These are phyloP conservation scores for Cercis canadensis DNA, from an alignment of 306 rosid genomes.

Conservation along the genomic window DNA sequence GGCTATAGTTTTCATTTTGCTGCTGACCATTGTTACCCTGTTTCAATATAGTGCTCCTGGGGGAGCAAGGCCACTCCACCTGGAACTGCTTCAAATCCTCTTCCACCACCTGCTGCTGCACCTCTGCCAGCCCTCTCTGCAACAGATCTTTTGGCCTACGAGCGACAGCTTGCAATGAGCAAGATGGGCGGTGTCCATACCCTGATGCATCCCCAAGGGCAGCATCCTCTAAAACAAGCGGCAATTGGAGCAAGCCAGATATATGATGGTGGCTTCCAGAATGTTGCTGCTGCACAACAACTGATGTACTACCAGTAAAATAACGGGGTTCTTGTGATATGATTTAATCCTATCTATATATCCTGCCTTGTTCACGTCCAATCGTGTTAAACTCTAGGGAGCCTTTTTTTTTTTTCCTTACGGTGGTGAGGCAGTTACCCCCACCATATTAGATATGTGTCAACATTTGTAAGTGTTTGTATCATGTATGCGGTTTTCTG, in stretches of 20 bases:
- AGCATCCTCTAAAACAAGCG: slow-evolving; percentile 86
- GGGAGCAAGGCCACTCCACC: slow-evolving; percentile 99
- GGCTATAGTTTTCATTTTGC: neutral
- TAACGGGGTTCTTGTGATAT: slow-evolving; percentile 37
- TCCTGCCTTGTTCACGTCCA: slow-evolving; percentile 48
- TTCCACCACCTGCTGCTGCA: slow-evolving; percentile 85
- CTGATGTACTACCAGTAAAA: slow-evolving; percentile 93
- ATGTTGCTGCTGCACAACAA: slow-evolving; percentile 91
- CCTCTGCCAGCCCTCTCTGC: slow-evolving; percentile 78
- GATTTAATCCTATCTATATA: slow-evolving; percentile 39
- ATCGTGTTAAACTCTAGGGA: slow-evolving; percentile 55
- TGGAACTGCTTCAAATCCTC: slow-evolving; percentile 93
- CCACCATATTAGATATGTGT: slow-evolving; percentile 36
- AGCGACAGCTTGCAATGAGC: slow-evolving; percentile 89
- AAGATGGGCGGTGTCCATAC: slow-evolving; percentile 92
- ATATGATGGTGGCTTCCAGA: slow-evolving; percentile 95
- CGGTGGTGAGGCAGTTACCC: slow-evolving; percentile 43
- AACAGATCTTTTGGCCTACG: slow-evolving; percentile 70
- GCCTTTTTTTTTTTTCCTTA: slow-evolving; percentile 8
- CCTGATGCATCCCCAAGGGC: slow-evolving; percentile 85
- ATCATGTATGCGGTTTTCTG: slow-evolving; percentile 56
- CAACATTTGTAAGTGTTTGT: slow-evolving; percentile 52
- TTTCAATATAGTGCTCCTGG: slow-evolving; percentile 80
- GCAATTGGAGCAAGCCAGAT: slow-evolving; percentile 94
- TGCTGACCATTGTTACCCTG: slow-evolving; percentile 2